Percentiles rank a stretch among this genome's conserved stretches.
These are phyloP conservation scores for Globisporangium cederbergense DNA, from an alignment of 352 stramenopile species.

Conservation along the genomic window DNA sequence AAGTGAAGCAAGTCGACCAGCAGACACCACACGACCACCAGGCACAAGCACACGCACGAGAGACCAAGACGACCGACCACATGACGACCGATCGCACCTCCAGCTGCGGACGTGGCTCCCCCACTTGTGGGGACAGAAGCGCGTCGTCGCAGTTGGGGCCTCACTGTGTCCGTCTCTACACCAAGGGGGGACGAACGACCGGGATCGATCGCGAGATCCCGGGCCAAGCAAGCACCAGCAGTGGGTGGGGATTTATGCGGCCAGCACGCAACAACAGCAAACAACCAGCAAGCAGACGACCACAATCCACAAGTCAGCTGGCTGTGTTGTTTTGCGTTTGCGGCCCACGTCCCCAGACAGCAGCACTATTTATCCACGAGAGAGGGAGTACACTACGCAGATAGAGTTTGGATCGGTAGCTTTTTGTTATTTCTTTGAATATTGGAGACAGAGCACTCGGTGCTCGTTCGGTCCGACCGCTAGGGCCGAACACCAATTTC, in stretches of 20 bases:
- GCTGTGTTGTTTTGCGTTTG: conserved; percentile 1
- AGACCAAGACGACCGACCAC: conserved; percentile 3
- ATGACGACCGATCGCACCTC: conserved; percentile 7
- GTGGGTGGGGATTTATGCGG: neutral
- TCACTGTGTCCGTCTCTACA: neutral
- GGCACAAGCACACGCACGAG: neutral
- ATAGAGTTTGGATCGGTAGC: conserved; percentile 10
- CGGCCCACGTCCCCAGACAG: neutral
- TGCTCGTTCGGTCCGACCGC: conserved; percentile 14
- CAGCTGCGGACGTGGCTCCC: conserved; percentile 7
- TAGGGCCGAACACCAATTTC: conserved; percentile 6
- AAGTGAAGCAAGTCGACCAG: neutral
- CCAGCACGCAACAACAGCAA: neutral
- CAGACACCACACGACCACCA: conserved; percentile 6
- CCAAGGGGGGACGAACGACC: neutral
- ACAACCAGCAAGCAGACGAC: neutral
- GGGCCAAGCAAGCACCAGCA: neutral
- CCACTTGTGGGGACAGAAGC: neutral
- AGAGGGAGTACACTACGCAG: conserved; percentile 3
- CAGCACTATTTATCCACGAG: conserved; percentile 9
- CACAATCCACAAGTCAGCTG: neutral
- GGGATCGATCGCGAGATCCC: conserved; percentile 16
- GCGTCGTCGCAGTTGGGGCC: conserved; percentile 8
- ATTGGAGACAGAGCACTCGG: conserved; percentile 6
- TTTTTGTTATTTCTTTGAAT: neutral